Conservation (phyloP, 148 eudicot genomes). For the Rhododendron simsii region DNA sequence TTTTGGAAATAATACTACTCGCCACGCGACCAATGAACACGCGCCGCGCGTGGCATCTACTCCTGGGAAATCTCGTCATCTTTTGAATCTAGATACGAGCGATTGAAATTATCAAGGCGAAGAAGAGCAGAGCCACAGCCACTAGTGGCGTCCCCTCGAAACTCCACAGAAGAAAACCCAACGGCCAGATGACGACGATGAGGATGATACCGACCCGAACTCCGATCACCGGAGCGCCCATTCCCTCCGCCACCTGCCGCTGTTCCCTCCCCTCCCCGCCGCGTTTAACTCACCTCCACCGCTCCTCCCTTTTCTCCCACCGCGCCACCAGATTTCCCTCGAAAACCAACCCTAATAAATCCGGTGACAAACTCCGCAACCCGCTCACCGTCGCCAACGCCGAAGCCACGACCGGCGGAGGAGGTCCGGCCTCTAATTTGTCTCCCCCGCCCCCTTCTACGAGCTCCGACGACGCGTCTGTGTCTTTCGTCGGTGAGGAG, state of each 20-base stretch:
- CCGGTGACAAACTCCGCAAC: neutral
- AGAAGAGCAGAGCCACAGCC: no score
- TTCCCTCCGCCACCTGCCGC: neutral
- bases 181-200: neutral
- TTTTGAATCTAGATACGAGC: no score
- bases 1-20: no score
- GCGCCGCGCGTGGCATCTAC: no score
- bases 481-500: slow-evolving; percentile 53
- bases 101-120: no score
- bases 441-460: slow-evolving; percentile 18
- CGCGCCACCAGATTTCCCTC: slow-evolving; percentile 21
- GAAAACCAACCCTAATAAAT: neutral
- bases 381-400: slow-evolving; percentile 19
- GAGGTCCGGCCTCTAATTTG: slow-evolving; percentile 19
- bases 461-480: slow-evolving; percentile 13
- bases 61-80: no score
- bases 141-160: no score
- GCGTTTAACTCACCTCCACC: slow-evolving; percentile 25
- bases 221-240: neutral
- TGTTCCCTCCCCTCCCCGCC: slow-evolving; percentile 24
- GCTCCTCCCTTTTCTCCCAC: slow-evolving; percentile 40
- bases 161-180: no score
- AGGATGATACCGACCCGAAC: slow-evolving; percentile 6
- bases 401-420: slow-evolving; percentile 9
- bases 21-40: no score